phyloP scores from a whole-genome alignment of 768 basidiomycete genomes.

The Fomitopsis serialis region DNA sequence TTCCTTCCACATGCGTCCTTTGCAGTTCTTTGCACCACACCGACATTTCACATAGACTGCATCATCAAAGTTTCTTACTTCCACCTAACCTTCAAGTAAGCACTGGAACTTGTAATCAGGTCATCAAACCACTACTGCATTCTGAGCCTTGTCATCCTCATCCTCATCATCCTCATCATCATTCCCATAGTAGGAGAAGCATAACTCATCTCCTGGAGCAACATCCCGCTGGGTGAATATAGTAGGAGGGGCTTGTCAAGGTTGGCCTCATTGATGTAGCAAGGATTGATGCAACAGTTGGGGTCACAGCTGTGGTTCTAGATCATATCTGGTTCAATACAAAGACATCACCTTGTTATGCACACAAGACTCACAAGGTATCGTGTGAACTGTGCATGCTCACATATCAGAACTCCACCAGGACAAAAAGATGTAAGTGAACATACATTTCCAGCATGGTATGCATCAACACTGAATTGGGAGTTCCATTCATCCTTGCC shows the following conservation, averaged over 20 bases:
- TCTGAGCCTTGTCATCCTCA: conserved; percentile 1
- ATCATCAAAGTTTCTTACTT: conserved; percentile 18
- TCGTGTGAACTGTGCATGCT: conserved; percentile 68
- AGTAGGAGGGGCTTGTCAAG: conserved; percentile 62
- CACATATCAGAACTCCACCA: conserved; percentile 2
- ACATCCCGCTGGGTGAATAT: conserved; percentile 67
- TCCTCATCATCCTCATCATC: conserved; percentile 29
- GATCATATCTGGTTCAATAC: neutral
- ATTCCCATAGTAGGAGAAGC: conserved; percentile 66
- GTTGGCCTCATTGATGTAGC: conserved; percentile 76
- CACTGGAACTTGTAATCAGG: neutral
- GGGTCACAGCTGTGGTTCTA: conserved; percentile 94
- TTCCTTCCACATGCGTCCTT: conserved; percentile 32
- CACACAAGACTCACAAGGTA: conserved; percentile 56
- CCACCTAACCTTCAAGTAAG: conserved; percentile 8
- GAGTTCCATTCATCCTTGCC: conserved; percentile 26
- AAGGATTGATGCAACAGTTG: conserved; percentile 67
- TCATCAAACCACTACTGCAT: conserved; percentile 1
- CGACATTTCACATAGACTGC: conserved; percentile 44
- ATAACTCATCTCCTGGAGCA: conserved; percentile 62
- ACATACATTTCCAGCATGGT: conserved; percentile 80
- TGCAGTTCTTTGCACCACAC: conserved; percentile 50
- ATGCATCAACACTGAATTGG: conserved; percentile 76
- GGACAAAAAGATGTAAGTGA: neutral
- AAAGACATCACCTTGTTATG: neutral